Evolutionary conservation across 2,329 filamentous ascomycete genomes (phyloP).

Genomic region (Venturia asperata): DNA sequence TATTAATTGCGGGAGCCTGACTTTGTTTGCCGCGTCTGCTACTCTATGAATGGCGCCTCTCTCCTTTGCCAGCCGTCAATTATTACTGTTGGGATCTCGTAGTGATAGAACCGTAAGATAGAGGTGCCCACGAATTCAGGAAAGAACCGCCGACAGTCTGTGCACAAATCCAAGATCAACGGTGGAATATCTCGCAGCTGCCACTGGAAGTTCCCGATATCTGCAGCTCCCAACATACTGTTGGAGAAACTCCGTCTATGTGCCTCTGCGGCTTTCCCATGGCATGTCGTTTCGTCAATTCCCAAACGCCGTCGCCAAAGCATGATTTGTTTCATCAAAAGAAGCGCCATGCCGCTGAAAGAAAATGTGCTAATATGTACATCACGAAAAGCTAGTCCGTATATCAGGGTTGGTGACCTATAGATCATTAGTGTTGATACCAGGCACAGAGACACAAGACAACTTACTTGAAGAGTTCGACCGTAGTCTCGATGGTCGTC

Average conservation of each 20-base stretch:
- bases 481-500: conserved; percentile 43
- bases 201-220: neutral
- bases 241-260: conserved; percentile 6
- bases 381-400: conserved; percentile 16
- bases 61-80: neutral
- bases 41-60: neutral
- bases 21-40: neutral
- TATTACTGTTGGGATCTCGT: conserved; percentile 5
- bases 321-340: conserved; percentile 14
- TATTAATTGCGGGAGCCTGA: neutral
- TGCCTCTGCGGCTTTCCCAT: neutral
- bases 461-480: conserved; percentile 39
- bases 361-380: neutral
- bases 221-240: neutral
- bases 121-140: neutral
- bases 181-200: neutral
- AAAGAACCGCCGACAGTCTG: neutral
- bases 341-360: neutral
- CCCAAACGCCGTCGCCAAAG: conserved; percentile 13
- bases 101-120: neutral
- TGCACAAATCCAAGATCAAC: neutral
- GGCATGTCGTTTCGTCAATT: conserved; percentile 4
- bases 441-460: neutral
- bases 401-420: conserved; percentile 20
- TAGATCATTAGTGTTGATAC: neutral